These are phyloP conservation scores for Claviceps monticola DNA, from an alignment of 2,329 filamentous ascomycete genomes.

Conservation along the genomic window DNA sequence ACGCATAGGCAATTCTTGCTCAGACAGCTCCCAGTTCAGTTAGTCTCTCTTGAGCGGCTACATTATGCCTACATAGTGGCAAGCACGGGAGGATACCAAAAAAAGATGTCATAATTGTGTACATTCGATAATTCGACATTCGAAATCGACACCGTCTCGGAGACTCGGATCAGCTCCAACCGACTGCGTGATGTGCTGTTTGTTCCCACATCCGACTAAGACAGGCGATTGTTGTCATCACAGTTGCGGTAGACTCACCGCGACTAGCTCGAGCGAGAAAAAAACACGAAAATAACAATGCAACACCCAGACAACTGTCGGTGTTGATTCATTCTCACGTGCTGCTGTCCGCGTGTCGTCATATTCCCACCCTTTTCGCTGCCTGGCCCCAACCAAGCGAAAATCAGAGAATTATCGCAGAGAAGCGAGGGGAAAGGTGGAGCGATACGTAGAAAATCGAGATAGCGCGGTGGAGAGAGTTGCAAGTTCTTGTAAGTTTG, in stretches of 20 bases:
- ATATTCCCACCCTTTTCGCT: not conserved
- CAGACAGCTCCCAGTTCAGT: not conserved
- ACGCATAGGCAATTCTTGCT: not conserved
- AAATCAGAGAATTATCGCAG: no score
- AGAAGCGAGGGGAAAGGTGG: not conserved
- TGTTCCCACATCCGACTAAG: not conserved
- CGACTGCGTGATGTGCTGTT: not conserved
- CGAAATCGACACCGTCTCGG: not conserved
- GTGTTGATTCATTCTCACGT: conserved; percentile 5
- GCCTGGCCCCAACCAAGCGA: conserved; percentile 1
- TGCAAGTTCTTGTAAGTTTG: not conserved
- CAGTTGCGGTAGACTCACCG: not conserved
- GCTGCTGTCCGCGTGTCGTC: conserved; percentile 2
- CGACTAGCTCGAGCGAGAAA: not conserved
- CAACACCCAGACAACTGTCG: conserved; percentile 2
- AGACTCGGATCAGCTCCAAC: not conserved
- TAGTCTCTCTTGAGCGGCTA: not conserved
- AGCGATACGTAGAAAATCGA: not conserved
- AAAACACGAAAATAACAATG: not conserved
- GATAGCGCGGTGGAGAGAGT: not conserved
- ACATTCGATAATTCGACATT: not conserved
- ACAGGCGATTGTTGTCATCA: not conserved
- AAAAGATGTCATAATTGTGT: not conserved
- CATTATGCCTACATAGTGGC: not conserved
- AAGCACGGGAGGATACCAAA: not conserved